Evolutionary conservation across 73 alveolate species (phyloP).

Genomic region (Symbiodinium natans): DNA sequence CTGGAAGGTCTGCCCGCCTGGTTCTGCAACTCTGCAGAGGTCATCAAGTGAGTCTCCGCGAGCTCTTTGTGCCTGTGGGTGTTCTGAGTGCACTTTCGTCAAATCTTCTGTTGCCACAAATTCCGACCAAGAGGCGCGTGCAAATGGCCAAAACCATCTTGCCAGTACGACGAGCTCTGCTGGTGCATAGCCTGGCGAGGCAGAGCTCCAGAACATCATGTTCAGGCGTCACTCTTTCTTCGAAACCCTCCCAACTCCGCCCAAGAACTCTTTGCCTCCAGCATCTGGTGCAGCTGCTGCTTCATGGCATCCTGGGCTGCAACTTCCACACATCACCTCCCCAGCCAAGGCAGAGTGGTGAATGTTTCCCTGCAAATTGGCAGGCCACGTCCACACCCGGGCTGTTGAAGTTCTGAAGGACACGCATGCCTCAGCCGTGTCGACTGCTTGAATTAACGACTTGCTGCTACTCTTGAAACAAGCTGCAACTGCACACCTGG

Average conservation of each 20-base stretch:
- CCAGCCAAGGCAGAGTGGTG: too few species aligned
- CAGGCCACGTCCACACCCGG: not conserved
- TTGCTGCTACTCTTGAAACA: too few species aligned
- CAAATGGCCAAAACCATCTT: constrained; percentile 59
- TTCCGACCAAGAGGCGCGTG: constrained; percentile 45
- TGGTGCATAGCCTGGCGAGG: constrained; percentile 38
- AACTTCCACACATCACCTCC: too few species aligned
- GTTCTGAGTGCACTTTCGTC: too few species aligned
- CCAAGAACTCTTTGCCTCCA: constrained; percentile 39
- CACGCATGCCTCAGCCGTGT: not conserved
- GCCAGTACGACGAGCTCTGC: constrained; percentile 39
- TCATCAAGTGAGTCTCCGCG: constrained; percentile 73
- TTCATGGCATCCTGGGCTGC: constrained; percentile 51
- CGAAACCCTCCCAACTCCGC: not conserved
- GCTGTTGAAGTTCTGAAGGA: not conserved
- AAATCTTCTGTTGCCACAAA: too few species aligned
- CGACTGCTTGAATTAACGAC: not conserved
- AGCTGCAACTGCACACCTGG: not conserved
- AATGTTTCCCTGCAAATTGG: too few species aligned
- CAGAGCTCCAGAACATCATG: too few species aligned
- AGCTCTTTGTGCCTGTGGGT: constrained; percentile 64
- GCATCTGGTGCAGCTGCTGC: constrained; percentile 83
- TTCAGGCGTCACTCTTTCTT: too few species aligned
- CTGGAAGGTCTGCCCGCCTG: too few species aligned
- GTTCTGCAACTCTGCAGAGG: constrained; percentile 77